phyloP scores from a whole-genome alignment of 805 yeast species.

The Saturnispora ahearnii region DNA sequence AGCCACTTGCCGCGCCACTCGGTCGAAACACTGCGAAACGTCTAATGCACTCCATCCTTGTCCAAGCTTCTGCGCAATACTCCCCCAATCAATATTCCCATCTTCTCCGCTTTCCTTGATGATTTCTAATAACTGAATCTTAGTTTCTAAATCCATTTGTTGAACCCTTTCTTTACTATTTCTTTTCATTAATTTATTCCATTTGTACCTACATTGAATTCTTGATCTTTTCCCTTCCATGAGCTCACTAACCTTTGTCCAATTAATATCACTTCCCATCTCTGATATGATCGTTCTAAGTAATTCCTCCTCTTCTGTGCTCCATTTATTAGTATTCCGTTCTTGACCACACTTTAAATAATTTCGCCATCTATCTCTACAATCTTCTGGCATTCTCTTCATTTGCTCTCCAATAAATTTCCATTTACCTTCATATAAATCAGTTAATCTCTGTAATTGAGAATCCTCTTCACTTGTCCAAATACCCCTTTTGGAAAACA shows the following conservation, averaged over 20 bases:
- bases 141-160: conserved; percentile 36
- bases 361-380: conserved; percentile 94
- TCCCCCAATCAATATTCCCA: neutral
- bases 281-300: conserved; percentile 40
- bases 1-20: conserved; percentile 1
- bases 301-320: conserved; percentile 64
- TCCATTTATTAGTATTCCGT: conserved; percentile 76
- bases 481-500: conserved; percentile 78
- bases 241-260: conserved; percentile 85
- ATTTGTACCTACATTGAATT: conserved; percentile 91
- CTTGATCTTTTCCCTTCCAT: conserved; percentile 87
- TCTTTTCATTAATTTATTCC: conserved; percentile 72
- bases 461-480: conserved; percentile 84
- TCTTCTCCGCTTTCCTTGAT: neutral
- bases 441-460: conserved; percentile 51
- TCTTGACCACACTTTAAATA: conserved; percentile 84
- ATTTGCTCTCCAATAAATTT: conserved; percentile 67
- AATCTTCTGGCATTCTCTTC: conserved; percentile 96
- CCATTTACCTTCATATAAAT: conserved; percentile 77
- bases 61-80: neutral
- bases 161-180: conserved; percentile 40
- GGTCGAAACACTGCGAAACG: neutral
- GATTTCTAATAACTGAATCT: conserved; percentile 38
- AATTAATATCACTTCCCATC: conserved; percentile 39
- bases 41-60: neutral